Conservation (phyloP, 805 yeast genomes). For the Lachancea dasiensis region DNA sequence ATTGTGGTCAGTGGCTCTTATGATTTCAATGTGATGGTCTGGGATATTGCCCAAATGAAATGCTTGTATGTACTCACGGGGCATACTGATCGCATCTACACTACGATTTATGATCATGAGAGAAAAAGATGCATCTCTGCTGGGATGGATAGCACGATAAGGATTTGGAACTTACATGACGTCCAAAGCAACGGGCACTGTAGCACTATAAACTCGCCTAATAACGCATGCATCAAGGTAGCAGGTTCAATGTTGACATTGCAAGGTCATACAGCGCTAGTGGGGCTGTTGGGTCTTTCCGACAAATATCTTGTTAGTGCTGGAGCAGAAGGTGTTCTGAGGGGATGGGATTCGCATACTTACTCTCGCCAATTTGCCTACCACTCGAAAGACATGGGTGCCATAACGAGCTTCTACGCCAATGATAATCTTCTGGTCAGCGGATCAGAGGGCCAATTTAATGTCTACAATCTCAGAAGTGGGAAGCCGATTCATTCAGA, state of each 20-base stretch:
- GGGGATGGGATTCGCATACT: conserved; percentile 87
- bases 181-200: conserved; percentile 48
- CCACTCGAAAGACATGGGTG: conserved; percentile 71
- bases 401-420: conserved; percentile 91
- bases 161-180: conserved; percentile 81
- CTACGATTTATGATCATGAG: conserved; percentile 74
- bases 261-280: conserved; percentile 85
- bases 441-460: conserved; percentile 83
- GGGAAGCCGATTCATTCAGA: conserved; percentile 71
- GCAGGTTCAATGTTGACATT: conserved; percentile 46
- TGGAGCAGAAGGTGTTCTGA: conserved; percentile 88
- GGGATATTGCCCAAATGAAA: conserved; percentile 75
- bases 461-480: conserved; percentile 76
- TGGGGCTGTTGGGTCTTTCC: conserved; percentile 77
- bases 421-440: conserved; percentile 79
- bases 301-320: conserved; percentile 80
- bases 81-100: conserved; percentile 81
- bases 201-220: conserved; percentile 18
- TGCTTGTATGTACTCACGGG: conserved; percentile 74
- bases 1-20: conserved; percentile 84
- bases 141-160: conserved; percentile 81
- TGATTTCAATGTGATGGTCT: conserved; percentile 83
- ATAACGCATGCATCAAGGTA: conserved; percentile 24
- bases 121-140: conserved; percentile 84
- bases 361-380: conserved; percentile 61